Conservation (phyloP, 768 basidiomycete species). For the Kwoniella mangroviensis region DNA sequence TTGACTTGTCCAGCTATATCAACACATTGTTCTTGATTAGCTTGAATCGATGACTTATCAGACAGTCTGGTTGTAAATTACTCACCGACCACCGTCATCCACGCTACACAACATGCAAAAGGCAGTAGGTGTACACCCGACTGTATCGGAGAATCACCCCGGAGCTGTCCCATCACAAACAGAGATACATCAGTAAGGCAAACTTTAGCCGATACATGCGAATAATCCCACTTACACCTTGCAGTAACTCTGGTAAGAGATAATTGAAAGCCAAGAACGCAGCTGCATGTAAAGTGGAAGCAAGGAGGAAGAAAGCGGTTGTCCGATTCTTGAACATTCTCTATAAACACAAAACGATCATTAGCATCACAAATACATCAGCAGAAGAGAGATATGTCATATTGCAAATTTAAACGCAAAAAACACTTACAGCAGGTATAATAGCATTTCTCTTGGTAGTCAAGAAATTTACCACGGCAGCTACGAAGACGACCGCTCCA, state of each 20-base stretch:
- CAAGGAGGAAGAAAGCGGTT: conserved; percentile 51
- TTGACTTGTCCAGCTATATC: conserved; percentile 48
- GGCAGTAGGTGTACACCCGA: conserved; percentile 53
- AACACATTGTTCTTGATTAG: neutral
- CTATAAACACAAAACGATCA: conserved; percentile 9
- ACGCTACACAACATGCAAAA: conserved; percentile 42
- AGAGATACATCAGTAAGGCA: neutral
- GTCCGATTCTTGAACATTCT: conserved; percentile 56
- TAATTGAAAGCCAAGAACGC: conserved; percentile 50
- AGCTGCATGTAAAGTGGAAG: conserved; percentile 47
- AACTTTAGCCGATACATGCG: neutral
- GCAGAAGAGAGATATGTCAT: neutral
- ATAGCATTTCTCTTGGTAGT: conserved; percentile 58
- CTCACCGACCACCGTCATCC: conserved; percentile 46
- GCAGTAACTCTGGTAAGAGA: conserved; percentile 49
- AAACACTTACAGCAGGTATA: conserved; percentile 54
- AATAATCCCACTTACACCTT: conserved; percentile 39
- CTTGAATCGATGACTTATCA: neutral
- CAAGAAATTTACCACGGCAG: conserved; percentile 44
- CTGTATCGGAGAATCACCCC: conserved; percentile 31
- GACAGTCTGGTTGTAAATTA: neutral
- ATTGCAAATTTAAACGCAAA: too few species aligned
- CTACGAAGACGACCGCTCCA: conserved; percentile 35
- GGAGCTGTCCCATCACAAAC: conserved; percentile 13
- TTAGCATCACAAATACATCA: neutral